phyloP scores from a whole-genome alignment of 2,329 filamentous ascomycete genomes.

The Aspergillus sergii region DNA sequence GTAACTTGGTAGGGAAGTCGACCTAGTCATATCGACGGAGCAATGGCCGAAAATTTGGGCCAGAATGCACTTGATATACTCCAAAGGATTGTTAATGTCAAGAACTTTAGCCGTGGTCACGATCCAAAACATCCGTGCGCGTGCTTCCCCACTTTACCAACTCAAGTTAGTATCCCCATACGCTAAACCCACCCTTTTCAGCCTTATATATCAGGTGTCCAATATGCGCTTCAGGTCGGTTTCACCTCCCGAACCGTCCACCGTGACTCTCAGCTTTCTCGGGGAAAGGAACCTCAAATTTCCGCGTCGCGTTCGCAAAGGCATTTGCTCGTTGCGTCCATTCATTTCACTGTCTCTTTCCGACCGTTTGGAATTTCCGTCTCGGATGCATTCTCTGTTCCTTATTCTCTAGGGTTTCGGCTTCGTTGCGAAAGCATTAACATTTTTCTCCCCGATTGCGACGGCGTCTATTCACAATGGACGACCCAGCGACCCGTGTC shows the following conservation, averaged over 20 bases:
- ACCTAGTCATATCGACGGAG: background rate
- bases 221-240: slow-evolving; percentile 16
- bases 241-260: slow-evolving; percentile 17
- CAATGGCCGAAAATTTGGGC: background rate
- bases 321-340: background rate
- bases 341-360: background rate
- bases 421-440: slow-evolving; percentile 19
- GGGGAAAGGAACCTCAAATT: slow-evolving; percentile 32
- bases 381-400: slow-evolving; percentile 17
- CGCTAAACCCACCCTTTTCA: background rate
- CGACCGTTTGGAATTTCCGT: slow-evolving; percentile 1
- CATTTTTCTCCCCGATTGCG: slow-evolving; percentile 10
- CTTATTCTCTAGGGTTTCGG: background rate
- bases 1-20: no score
- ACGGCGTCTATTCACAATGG: slow-evolving; percentile 40
- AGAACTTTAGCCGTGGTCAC: background rate
- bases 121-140: background rate
- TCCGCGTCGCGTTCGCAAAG: slow-evolving; percentile 38
- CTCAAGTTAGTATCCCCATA: no score
- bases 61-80: no score
- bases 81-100: background rate
- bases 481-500: slow-evolving; percentile 50
- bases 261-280: slow-evolving; percentile 10
- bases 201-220: slow-evolving; percentile 27
- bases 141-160: background rate